Evolutionary conservation across 2,329 filamentous ascomycete genomes (phyloP).

Genomic region (Pestalotiopsis sp.): DNA sequence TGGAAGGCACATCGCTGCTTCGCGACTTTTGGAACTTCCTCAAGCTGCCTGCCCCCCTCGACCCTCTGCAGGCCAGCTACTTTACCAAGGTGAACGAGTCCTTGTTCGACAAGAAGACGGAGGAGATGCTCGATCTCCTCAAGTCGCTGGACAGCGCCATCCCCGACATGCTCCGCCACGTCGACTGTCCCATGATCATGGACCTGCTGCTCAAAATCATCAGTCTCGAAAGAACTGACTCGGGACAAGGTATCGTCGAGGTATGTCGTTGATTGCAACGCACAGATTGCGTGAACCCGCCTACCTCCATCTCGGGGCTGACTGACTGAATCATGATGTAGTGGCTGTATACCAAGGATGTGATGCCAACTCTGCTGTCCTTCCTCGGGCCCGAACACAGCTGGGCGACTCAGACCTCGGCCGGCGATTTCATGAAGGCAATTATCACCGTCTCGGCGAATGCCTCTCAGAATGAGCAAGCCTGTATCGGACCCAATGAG

Average conservation of each 20-base stretch:
- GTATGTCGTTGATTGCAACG: conserved; percentile 49
- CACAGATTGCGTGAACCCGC: neutral
- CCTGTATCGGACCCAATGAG: conserved; percentile 98
- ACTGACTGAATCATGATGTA: conserved; percentile 37
- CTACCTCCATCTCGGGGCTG: neutral
- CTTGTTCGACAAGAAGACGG: conserved; percentile 96
- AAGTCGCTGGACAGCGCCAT: conserved; percentile 83
- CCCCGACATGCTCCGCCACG: conserved; percentile 83
- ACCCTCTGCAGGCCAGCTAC: conserved; percentile 93
- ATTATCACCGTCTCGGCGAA: conserved; percentile 99
- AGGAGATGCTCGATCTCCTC: conserved; percentile 92
- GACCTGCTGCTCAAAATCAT: conserved; percentile 96
- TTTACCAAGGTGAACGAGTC: conserved; percentile 99
- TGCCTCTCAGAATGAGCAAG: conserved; percentile 95
- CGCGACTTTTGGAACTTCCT: conserved; percentile 91
- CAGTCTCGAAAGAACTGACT: conserved; percentile 89
- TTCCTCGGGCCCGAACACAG: conserved; percentile 85
- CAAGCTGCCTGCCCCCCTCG: conserved; percentile 79
- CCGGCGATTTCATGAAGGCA: conserved; percentile 96
- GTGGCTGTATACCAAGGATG: conserved; percentile 90
- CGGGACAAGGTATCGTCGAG: conserved; percentile 90
- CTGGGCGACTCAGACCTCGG: conserved; percentile 91
- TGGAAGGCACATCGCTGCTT: conserved; percentile 79
- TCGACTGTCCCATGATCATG: conserved; percentile 98
- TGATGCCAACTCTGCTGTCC: conserved; percentile 84